phyloP scores from a whole-genome alignment of 139 green algal species.

The Tetratostichococcus sp. region DNA sequence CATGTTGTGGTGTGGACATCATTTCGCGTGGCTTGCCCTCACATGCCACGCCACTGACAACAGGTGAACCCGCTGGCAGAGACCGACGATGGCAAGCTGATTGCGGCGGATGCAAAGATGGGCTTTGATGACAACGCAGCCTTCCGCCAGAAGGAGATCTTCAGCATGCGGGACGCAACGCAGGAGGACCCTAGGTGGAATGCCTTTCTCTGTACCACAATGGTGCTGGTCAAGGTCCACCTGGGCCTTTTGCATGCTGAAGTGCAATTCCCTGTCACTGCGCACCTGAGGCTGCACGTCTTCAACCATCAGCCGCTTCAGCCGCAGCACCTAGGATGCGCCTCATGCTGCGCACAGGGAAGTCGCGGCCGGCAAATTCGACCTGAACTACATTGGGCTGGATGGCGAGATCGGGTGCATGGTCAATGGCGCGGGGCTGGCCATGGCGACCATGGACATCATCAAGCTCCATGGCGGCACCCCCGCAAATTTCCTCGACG shows the following conservation, averaged over 20 bases:
- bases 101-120: constrained; percentile 97
- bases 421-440: constrained; percentile 97
- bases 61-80: constrained; percentile 96
- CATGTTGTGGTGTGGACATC: not conserved
- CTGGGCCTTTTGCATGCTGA: too few species aligned
- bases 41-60: not conserved
- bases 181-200: constrained; percentile 80
- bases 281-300: too few species aligned
- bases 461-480: constrained; percentile 93
- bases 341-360: constrained; percentile 47
- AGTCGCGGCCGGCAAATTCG: constrained; percentile 81
- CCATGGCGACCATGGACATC: constrained; percentile 99
- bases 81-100: constrained; percentile 64
- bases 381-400: constrained; percentile 99
- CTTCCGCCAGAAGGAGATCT: constrained; percentile 94
- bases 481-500: constrained; percentile 98
- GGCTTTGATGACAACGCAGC: constrained; percentile 98
- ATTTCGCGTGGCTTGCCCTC: too few species aligned
- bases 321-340: not conserved
- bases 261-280: too few species aligned
- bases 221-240: too few species aligned
- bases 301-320: too few species aligned
- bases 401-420: constrained; percentile 94
- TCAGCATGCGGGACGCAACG: constrained; percentile 78
- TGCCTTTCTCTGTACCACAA: too few species aligned